Base-by-base conservation (phyloP, 2,329 filamentous ascomycete species). In the Trichoderma brevicompactum region DNA sequence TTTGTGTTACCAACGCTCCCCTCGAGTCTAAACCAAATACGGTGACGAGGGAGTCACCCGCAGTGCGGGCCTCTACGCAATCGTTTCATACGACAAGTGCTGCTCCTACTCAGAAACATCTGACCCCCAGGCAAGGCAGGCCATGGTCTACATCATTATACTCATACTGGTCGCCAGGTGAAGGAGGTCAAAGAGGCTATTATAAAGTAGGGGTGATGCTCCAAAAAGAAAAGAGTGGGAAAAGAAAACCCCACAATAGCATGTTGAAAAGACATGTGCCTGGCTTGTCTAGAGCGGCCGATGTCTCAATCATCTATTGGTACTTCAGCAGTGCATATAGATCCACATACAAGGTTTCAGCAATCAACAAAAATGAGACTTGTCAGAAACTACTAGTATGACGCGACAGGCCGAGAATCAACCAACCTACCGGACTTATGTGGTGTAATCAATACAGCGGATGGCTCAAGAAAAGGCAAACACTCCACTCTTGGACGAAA, bases 1-100 rank as follows among this genome's bases (percentile, higher is more conserved):
- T 61, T 34, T 61, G 58, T 62, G 48, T 8, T 8, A 53, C 59
- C 48, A 53, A 34, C 38, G n/a, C 5, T 36, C 56, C 38, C 34
- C 34, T 28, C 8, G 28, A 15, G 46, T 9, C 44, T 32, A 40
- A 60, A 32, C 15, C 15, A 8, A 36, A 32, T 17, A 44, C 34
- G 56, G 46, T 6, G 46, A 23, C 36, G 12, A 23, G 34, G 44
- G n/a, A 3, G 36, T 15, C 46, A 34, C 44, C 36, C 5, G 7
- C 13, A 15, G 8, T 34, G 46, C 15, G 36, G 36, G 36, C 56
- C 36, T 28, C 34, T 12, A 49, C 32, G 13, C 2, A 50, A 17
- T 17, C 9, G 12, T 36, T 36, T 28, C 13, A 50, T 7, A 40
- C 44, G 28, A n/a, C 19, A 17, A 5, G 15, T 15, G 13, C 38